A percentile compares a stretch with the other conserved stretches of the same genome.
Conservation (phyloP, 2,329 filamentous ascomycete genomes). For the Myriosclerotinia curreyana region DNA sequence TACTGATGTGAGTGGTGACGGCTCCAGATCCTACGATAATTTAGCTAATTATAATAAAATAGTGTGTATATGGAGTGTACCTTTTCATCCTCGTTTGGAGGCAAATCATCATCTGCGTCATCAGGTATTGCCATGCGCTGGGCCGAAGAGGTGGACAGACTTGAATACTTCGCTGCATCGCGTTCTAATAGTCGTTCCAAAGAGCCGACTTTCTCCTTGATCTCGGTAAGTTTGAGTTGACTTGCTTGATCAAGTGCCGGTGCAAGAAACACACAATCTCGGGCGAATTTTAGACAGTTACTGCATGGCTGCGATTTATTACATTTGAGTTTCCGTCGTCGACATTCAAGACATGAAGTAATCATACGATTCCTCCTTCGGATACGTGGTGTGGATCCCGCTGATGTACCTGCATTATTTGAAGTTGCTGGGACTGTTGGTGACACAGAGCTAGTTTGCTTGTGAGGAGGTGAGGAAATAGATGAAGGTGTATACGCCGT, state of each 20-base stretch:
- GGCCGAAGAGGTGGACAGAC: constrained; percentile 15
- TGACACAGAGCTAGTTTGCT: constrained; percentile 1
- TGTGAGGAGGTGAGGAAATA: background rate
- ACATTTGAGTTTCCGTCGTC: constrained; percentile 75
- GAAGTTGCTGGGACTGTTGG: constrained; percentile 18
- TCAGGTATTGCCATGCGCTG: constrained; percentile 41
- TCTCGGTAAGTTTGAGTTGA: constrained; percentile 68
- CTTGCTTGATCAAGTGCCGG: constrained; percentile 60
- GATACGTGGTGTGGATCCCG: constrained; percentile 30
- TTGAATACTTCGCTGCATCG: constrained; percentile 55
- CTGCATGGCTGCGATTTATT: constrained; percentile 69
- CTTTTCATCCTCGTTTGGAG: constrained; percentile 55
- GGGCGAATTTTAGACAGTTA: constrained; percentile 42
- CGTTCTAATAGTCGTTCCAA: constrained; percentile 67
- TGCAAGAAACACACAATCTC: constrained; percentile 45
- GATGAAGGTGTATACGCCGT: background rate
- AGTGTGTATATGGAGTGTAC: background rate
- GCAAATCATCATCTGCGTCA: constrained; percentile 48
- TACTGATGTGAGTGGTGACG: constrained; percentile 58
- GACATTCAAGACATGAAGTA: constrained; percentile 66
- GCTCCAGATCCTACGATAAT: constrained; percentile 50
- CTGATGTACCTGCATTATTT: background rate
- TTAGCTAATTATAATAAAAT: background rate
- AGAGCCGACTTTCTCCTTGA: constrained; percentile 75
- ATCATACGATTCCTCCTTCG: constrained; percentile 61